A percentile compares a stretch with the other conserved stretches of the same genome.
These are phyloP conservation scores for Verticillium nonalfalfae DNA, from an alignment of 2,329 filamentous ascomycete species.

Conservation along the genomic window DNA sequence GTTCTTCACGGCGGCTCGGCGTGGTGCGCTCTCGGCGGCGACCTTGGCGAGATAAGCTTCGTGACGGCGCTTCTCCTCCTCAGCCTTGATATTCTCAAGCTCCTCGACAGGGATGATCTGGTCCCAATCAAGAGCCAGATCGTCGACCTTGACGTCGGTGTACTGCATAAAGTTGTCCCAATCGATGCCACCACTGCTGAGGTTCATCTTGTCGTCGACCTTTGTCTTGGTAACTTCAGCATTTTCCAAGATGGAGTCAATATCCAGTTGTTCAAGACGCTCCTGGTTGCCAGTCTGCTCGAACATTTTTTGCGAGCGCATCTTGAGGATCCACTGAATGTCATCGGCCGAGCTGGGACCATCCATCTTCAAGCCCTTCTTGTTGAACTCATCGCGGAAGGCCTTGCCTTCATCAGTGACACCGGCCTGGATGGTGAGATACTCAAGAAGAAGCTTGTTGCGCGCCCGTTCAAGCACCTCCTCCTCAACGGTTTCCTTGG, in stretches of 20 bases:
- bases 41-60: slow-evolving; percentile 77
- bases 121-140: slow-evolving; percentile 80
- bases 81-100: slow-evolving; percentile 80
- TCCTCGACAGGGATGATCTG: slow-evolving; percentile 96
- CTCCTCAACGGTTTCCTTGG: slow-evolving; percentile 97
- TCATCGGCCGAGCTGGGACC: slow-evolving; percentile 90
- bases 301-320: slow-evolving; percentile 98
- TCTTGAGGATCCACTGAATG: slow-evolving; percentile 93
- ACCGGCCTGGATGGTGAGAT: slow-evolving; percentile 93
- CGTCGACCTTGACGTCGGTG: slow-evolving; percentile 93
- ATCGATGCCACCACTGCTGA: slow-evolving; percentile 78
- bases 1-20: slow-evolving; percentile 60
- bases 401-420: slow-evolving; percentile 93
- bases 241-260: slow-evolving; percentile 93
- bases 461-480: slow-evolving; percentile 93
- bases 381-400: slow-evolving; percentile 66
- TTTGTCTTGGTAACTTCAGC: slow-evolving; percentile 97
- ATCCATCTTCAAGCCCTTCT: slow-evolving; percentile 65
- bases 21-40: slow-evolving; percentile 78
- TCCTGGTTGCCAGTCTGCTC: slow-evolving; percentile 96
- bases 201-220: slow-evolving; percentile 83
- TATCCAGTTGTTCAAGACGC: slow-evolving; percentile 93
- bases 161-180: slow-evolving; percentile 97
- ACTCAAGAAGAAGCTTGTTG: slow-evolving; percentile 96
- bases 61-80: slow-evolving; percentile 79